Evolutionary conservation across 345 rosid species (phyloP).

Genomic region (Eucalyptus victrix): DNA sequence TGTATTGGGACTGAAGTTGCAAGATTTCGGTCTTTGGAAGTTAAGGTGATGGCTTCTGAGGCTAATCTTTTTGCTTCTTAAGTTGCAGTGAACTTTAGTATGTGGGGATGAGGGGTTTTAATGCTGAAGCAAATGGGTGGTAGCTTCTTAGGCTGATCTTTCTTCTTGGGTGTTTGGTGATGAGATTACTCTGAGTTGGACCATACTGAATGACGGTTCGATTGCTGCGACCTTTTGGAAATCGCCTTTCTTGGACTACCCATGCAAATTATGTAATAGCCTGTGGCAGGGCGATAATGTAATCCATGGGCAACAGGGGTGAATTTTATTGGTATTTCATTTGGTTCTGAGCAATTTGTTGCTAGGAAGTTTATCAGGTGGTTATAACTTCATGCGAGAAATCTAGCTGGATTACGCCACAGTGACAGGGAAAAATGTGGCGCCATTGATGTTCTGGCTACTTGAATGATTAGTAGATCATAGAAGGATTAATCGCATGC

Average conservation of each 20-base stretch:
- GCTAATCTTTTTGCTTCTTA: not conserved
- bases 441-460: not conserved
- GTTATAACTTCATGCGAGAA: not conserved
- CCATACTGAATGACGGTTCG: not conserved
- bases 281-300: not conserved
- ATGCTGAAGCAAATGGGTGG: not conserved
- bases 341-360: not conserved
- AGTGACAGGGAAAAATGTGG: not conserved
- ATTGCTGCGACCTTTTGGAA: not conserved
- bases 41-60: slow-evolving; percentile 34
- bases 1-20: slow-evolving; percentile 21
- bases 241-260: not conserved
- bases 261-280: not conserved
- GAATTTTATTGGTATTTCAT: not conserved
- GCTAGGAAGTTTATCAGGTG: not conserved
- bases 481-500: not conserved
- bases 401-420: not conserved
- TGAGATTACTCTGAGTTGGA: not conserved
- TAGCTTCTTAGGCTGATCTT: not conserved
- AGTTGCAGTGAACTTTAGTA: not conserved
- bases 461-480: not conserved
- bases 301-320: not conserved
- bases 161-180: not conserved
- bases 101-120: not conserved
- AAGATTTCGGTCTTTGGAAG: slow-evolving; percentile 42